Conservation (phyloP, 2,329 filamentous ascomycete genomes). For the Thielaviopsis punctulata region DNA sequence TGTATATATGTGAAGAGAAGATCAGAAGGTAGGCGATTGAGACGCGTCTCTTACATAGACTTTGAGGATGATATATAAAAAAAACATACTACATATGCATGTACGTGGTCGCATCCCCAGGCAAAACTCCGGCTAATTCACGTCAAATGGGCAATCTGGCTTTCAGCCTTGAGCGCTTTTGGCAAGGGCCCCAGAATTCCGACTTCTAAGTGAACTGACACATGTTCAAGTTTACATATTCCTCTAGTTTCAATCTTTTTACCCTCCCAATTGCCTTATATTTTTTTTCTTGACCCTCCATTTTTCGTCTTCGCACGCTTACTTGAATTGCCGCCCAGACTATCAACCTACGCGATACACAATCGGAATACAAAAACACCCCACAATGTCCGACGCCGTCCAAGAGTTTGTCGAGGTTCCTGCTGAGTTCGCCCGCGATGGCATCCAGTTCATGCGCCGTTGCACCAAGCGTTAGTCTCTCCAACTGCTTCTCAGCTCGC, state of each 20-base stretch:
- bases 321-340: no score
- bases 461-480: slow-evolving; percentile 41
- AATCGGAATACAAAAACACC: not conserved
- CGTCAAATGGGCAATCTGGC: not conserved
- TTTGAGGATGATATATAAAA: no score
- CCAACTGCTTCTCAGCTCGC: not conserved
- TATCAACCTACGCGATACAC: not conserved
- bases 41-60: no score
- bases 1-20: no score
- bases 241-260: not conserved
- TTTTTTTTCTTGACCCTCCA: not conserved
- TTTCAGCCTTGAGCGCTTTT: not conserved
- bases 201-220: not conserved
- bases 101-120: no score
- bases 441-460: slow-evolving; percentile 43
- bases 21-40: no score
- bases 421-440: slow-evolving; percentile 45
- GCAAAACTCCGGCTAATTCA: no score
- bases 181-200: not conserved
- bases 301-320: not conserved
- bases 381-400: slow-evolving; percentile 46
- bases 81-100: no score
- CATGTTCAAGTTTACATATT: not conserved
- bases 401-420: slow-evolving; percentile 55
- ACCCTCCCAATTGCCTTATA: not conserved